Percentiles rank a stretch among this genome's conserved stretches.
Conservation (phyloP, 2,329 filamentous ascomycete genomes). For the Rutstroemia sydowiana region DNA sequence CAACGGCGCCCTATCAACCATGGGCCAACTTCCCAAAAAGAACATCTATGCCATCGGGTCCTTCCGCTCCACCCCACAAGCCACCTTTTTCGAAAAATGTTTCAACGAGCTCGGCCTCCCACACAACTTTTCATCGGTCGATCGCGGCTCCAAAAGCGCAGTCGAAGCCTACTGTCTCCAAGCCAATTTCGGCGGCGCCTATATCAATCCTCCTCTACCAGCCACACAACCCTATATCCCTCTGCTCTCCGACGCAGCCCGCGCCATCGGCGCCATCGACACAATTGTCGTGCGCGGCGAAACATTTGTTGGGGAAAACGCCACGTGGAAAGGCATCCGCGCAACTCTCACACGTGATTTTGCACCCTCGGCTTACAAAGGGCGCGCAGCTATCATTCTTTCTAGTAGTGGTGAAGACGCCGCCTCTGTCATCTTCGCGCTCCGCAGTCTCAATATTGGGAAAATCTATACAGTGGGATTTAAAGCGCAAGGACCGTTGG, state of each 20-base stretch:
- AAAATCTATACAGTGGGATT: slow-evolving; percentile 84
- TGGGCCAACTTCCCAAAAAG: slow-evolving; percentile 73
- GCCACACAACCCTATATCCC: slow-evolving; percentile 51
- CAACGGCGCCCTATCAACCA: slow-evolving; percentile 68
- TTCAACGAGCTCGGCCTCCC: slow-evolving; percentile 80
- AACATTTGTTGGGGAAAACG: slow-evolving; percentile 70
- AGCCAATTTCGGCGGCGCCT: slow-evolving; percentile 73
- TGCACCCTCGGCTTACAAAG: slow-evolving; percentile 73
- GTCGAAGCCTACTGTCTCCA: slow-evolving; percentile 68
- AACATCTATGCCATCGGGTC: slow-evolving; percentile 75
- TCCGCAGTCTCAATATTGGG: slow-evolving; percentile 67
- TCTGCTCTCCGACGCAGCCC: slow-evolving; percentile 65
- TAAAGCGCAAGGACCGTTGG: slow-evolving; percentile 55
- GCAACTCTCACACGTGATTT: slow-evolving; percentile 75
- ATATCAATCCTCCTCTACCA: slow-evolving; percentile 66
- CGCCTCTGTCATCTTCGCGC: slow-evolving; percentile 69
- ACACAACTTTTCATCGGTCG: slow-evolving; percentile 69
- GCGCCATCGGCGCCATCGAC: slow-evolving; percentile 73
- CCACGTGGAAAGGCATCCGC: slow-evolving; percentile 78
- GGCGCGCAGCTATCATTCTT: slow-evolving; percentile 67
- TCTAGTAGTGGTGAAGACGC: slow-evolving; percentile 69
- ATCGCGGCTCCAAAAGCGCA: slow-evolving; percentile 57
- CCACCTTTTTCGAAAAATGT: slow-evolving; percentile 80
- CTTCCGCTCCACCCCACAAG: slow-evolving; percentile 61
- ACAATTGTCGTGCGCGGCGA: slow-evolving; percentile 62